phyloP scores from a whole-genome alignment of 2,329 filamentous ascomycete genomes.

The Aspergillus puulaauensis region DNA sequence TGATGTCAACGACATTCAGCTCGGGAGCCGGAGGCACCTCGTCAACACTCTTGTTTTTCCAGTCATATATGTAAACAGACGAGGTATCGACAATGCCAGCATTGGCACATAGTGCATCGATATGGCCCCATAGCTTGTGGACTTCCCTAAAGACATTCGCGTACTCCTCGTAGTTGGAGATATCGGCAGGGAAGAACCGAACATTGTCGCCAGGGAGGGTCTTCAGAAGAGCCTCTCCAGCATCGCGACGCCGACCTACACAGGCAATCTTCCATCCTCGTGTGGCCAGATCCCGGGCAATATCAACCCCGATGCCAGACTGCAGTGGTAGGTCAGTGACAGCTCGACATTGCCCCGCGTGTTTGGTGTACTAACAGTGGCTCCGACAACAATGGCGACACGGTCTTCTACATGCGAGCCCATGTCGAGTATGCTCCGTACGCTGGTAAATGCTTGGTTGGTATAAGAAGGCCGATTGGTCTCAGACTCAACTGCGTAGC shows the following conservation, averaged over 20 bases:
- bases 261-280: conserved; percentile 35
- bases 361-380: neutral
- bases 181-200: conserved; percentile 48
- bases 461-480: neutral
- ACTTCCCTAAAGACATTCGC: conserved; percentile 44
- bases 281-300: conserved; percentile 38
- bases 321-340: neutral
- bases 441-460: neutral
- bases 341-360: neutral
- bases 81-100: conserved; percentile 51
- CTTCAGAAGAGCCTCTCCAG: conserved; percentile 36
- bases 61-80: conserved; percentile 47
- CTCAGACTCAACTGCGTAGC: neutral
- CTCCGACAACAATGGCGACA: neutral
- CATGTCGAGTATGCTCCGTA: neutral
- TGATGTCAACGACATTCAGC: conserved; percentile 48
- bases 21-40: conserved; percentile 48
- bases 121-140: conserved; percentile 44
- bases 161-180: conserved; percentile 49
- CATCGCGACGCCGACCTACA: conserved; percentile 39
- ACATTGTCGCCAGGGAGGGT: conserved; percentile 30
- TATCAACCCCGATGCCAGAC: conserved; percentile 48
- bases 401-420: neutral
- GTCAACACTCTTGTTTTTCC: conserved; percentile 28
- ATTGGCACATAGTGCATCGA: conserved; percentile 53